Percentiles rank a stretch among this genome's conserved stretches.
Evolutionary conservation across 1,139 yeast genomes (phyloP).

Genomic region (Pichia sp.): DNA sequence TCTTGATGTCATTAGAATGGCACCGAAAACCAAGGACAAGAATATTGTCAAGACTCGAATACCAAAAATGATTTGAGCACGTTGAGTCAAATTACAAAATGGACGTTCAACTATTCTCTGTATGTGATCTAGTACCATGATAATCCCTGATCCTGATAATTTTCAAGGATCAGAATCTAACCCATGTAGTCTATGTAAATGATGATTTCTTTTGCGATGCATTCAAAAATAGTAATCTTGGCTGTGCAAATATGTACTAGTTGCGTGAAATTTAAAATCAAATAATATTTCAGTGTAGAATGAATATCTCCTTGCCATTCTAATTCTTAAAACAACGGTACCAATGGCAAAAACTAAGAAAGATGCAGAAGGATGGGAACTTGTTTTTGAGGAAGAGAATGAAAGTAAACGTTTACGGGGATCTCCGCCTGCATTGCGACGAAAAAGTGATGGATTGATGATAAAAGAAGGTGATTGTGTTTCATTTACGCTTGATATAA

Average conservation of each 20-base stretch:
- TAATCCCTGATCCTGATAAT: no score
- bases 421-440: conserved; percentile 15
- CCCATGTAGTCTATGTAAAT: no score
- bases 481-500: conserved; percentile 18
- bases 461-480: conserved; percentile 38
- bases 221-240: no score
- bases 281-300: no score
- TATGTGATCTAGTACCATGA: no score
- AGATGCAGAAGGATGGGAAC: conserved; percentile 24
- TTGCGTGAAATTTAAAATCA: no score
- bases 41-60: conserved; percentile 6
- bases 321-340: no score
- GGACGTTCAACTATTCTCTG: conserved; percentile 6
- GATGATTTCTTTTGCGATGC: no score
- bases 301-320: no score
- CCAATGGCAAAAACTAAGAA: conserved; percentile 20
- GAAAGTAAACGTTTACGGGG: conserved; percentile 16
- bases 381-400: conserved; percentile 13
- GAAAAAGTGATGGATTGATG: conserved; percentile 32
- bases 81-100: conserved; percentile 8
- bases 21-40: conserved; percentile 4
- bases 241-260: no score
- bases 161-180: no score
- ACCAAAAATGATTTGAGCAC: conserved; percentile 11
- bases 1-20: conserved; percentile 1